Conservation (phyloP, 139 green algal species). For the Microglena sp. region DNA sequence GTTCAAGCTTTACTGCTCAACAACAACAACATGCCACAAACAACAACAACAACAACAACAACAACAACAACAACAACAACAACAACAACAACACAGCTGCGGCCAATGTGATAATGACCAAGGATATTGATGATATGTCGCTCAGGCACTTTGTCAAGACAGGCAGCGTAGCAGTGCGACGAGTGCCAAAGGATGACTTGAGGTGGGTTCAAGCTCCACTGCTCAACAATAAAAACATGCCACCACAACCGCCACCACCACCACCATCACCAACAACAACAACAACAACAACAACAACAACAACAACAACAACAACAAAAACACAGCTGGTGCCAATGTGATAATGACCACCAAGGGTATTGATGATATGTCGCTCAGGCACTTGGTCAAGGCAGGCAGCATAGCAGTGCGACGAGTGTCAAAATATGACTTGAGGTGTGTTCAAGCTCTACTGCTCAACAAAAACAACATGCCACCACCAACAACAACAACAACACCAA, state of each 20-base stretch:
- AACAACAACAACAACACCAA: too few relatives aligned
- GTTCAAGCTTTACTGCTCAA: conserved; percentile 11
- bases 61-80: too few relatives aligned
- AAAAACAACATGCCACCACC: too few relatives aligned
- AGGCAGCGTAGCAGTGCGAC: conserved; percentile 74
- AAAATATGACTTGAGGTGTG: conserved; percentile 89
- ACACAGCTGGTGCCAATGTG: conserved; percentile 91
- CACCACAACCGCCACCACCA: too few relatives aligned
- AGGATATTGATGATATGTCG: conserved; percentile 97
- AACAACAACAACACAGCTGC: conserved; percentile 84
- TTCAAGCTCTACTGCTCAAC: conserved; percentile 1
- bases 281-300: too few relatives aligned
- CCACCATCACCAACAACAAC: too few relatives aligned
- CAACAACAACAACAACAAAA: too few relatives aligned
- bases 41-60: too few relatives aligned
- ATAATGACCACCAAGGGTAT: conserved; percentile 98
- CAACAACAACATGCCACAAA: neutral
- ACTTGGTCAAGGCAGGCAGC: conserved; percentile 95
- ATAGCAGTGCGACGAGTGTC: conserved; percentile 85
- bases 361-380: conserved; percentile 96
- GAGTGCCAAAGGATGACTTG: conserved; percentile 94
- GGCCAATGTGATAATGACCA: conserved; percentile 96
- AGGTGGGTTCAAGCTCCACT: conserved; percentile 56
- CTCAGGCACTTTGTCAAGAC: conserved; percentile 99
- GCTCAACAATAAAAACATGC: neutral